Base-by-base conservation (phyloP, 345 rosid species). In the Raphanus raphanistrum region DNA sequence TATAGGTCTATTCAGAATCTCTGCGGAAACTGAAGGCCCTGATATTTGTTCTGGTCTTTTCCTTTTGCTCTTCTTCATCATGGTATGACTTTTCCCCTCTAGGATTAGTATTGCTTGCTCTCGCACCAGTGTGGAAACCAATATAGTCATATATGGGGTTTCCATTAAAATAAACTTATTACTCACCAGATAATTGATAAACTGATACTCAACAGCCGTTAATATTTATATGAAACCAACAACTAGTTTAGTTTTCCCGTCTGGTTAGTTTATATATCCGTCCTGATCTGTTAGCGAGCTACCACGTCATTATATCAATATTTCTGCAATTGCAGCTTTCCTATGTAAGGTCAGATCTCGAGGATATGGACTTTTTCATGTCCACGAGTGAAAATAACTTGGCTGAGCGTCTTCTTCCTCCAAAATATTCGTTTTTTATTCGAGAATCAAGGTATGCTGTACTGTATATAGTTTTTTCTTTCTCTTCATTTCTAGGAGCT, bases 361-460 rank as follows among this genome's bases (percentile, higher is more conserved):
- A 91, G 86, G 99, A 95, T 86, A 92, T 95, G 99, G 91, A 91
- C 83, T 83, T 85, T 78, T 88, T 95, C 70, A 82, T 95, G 84
- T 90, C 98, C 38, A 81, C 82, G 66, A 82, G 89, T 78, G 97
- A 85, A 84, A 84, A 84, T 86, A 86, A 75, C 83, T 86, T 92
- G 90, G 83, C 94, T 13, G 96, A 92, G 85, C 91, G 86, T 72
- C 94, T 95, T 72, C 93, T 95, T 73, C 98, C 98, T 79, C 89
- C 91, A 63, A 92, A 87, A 80, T 88, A 90, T 84, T 90, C 98
- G 11, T 92, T 92, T 87, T 91, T 95, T 81, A 88, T 95, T 65
- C 96, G 94, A 64, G 87, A 95, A 84, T 90, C 91, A 29, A 90
- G 99, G 99, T 95, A 85, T 70, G 61, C 10, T 29, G 41, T 52